Conservation (phyloP, 164 flowering plant genomes). For the Saururus chinensis region DNA sequence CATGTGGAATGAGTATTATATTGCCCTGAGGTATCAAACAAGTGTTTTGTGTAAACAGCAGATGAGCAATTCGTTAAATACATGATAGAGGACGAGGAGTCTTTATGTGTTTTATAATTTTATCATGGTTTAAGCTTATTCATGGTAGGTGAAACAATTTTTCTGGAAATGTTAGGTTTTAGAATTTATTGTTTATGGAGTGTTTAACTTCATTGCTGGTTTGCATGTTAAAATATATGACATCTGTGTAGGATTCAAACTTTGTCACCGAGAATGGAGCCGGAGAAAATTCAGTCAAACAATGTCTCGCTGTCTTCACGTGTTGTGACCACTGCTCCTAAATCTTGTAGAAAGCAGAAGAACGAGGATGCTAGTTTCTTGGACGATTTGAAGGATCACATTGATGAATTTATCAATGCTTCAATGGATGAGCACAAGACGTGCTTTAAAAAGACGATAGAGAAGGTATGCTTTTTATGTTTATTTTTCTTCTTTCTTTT, state of each 20-base stretch:
- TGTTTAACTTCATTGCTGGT: too few relatives aligned
- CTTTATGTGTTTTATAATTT: too few relatives aligned
- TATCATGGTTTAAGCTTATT: too few relatives aligned
- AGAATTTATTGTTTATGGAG: too few relatives aligned
- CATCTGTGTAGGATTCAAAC: not conserved
- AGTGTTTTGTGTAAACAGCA: too few relatives aligned
- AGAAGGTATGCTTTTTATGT: slow-evolving; percentile 33
- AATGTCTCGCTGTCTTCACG: slow-evolving; percentile 10
- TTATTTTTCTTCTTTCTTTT: not conserved
- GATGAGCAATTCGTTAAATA: too few relatives aligned
- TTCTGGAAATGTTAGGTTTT: too few relatives aligned
- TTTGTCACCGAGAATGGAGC: slow-evolving; percentile 22
- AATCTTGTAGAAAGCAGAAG: slow-evolving; percentile 84
- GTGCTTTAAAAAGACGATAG: slow-evolving; percentile 79
- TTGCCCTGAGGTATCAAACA: too few relatives aligned
- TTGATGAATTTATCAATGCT: slow-evolving; percentile 85
- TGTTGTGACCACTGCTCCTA: slow-evolving; percentile 5
- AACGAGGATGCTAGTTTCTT: slow-evolving; percentile 64
- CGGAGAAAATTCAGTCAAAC: slow-evolving; percentile 17
- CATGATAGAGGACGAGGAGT: too few relatives aligned
- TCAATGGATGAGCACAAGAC: slow-evolving; percentile 87
- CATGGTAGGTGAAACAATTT: too few relatives aligned
- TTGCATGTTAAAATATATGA: too few relatives aligned
- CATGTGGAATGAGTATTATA: too few relatives aligned
- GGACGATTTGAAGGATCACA: slow-evolving; percentile 70